Percentiles rank a stretch among this genome's conserved stretches.
Evolutionary conservation across 208 protist genomes (phyloP).

Genomic region (Wallacemonas sp.): DNA sequence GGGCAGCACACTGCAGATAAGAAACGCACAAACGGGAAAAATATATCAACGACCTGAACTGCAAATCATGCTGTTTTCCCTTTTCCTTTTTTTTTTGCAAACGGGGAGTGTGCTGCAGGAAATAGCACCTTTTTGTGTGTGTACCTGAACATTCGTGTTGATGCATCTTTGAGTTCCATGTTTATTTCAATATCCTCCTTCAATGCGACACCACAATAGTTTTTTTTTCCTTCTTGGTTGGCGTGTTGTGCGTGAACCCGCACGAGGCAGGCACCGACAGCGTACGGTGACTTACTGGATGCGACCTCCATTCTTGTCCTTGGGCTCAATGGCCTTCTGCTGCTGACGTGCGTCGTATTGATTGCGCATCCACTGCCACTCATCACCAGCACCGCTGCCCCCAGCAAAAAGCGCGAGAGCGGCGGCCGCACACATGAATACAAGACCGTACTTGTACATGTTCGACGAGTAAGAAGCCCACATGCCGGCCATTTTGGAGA

Average conservation of each 20-base stretch:
- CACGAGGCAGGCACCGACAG: neutral
- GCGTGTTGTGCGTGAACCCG: neutral
- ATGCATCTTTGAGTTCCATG: too few relatives aligned
- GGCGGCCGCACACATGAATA: conserved; percentile 77
- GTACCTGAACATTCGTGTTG: too few relatives aligned
- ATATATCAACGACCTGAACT: too few relatives aligned
- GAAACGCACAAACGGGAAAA: too few relatives aligned
- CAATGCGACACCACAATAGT: too few relatives aligned
- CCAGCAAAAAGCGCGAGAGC: conserved; percentile 51
- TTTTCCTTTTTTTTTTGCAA: too few relatives aligned
- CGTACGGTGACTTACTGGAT: too few relatives aligned
- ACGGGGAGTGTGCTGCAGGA: too few relatives aligned
- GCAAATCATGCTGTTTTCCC: too few relatives aligned
- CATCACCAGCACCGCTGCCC: conserved; percentile 36
- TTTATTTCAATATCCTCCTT: too few relatives aligned
- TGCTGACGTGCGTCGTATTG: conserved; percentile 36
- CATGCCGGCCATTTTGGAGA: conserved; percentile 20
- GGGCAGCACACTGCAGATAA: too few relatives aligned
- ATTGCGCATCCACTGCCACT: conserved; percentile 75
- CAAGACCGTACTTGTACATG: conserved; percentile 72
- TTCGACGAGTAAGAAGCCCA: conserved; percentile 55
- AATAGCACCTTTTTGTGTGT: too few relatives aligned
- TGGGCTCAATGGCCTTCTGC: conserved; percentile 26
- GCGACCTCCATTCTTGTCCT: conserved; percentile 12
- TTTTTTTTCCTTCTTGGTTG: conserved; percentile 7